Base-by-base conservation (phyloP, 208 protist genomes). In the Trypanosoma cruzi region DNA sequence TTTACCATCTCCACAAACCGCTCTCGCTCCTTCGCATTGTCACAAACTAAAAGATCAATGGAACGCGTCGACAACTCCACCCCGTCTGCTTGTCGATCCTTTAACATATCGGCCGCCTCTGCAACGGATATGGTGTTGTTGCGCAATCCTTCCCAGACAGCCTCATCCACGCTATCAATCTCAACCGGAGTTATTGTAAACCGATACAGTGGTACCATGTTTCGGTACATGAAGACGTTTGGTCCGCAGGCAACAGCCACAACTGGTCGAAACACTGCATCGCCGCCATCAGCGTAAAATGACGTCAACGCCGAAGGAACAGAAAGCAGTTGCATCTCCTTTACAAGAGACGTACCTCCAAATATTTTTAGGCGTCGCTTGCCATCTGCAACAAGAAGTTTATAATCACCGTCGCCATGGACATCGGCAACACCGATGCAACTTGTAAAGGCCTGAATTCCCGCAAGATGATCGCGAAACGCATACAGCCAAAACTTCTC, bases 351-450 rank as follows among this genome's bases (percentile, higher is more conserved):
- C 6, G 93, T 97, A 20, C 95, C 94, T 49, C 57, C 42, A 81
- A 89, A 98, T 20, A 96, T 62, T 57, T 96, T 95, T 5, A 98
- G 75, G 63, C 82, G 81, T 34, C 86, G 80, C 64, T 77, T 85
- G 22, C 78, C 77, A 74, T 96, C 88, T 0, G 95, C 96, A 16
- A 98, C 78, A 34, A 98, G 59, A 11, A 98, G 82, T 73, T 98
- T 97, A 52, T 92, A 93, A 68, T 99, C 95, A n/a, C 93, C 96
- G 64, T 96, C 85, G 50, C 94, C 95, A 48, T 78, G 81, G 3
- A 99, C 58, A 72, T 98, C 94, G 13, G 79, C 88, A 28, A 95
- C 86, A 36, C 83, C 75, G 28, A 98, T 78, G 56, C 88, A 93
- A 59, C 66, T 80, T 50, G 79, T 82, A 69, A 87, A 95, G 11